These are phyloP conservation scores for Fagopyrum esculentum DNA, from an alignment of 148 eudicot species.

Conservation along the genomic window DNA sequence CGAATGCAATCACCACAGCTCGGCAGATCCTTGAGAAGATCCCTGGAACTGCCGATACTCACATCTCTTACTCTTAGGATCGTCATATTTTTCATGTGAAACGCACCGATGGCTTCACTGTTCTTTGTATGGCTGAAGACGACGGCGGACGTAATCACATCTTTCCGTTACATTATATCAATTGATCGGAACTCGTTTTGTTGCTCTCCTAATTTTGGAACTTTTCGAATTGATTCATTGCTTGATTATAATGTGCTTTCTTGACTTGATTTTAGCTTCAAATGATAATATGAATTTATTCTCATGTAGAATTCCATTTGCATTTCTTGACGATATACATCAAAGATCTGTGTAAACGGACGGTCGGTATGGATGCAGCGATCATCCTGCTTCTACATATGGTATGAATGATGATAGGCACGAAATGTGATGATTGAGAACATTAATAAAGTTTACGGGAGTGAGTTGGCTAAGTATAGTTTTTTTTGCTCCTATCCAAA, in stretches of 20 bases:
- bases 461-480: too few relatives aligned
- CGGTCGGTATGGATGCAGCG: conserved; percentile 82
- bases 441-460: too few relatives aligned
- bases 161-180: background rate
- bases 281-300: too few relatives aligned
- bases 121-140: conserved; percentile 94
- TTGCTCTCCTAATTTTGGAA: background rate
- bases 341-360: conserved; percentile 85
- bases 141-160: conserved; percentile 52
- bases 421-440: too few relatives aligned
- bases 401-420: conserved; percentile 75
- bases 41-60: conserved; percentile 56
- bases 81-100: conserved; percentile 80
- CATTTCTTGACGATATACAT: conserved; percentile 92
- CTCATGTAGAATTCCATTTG: conserved; percentile 85
- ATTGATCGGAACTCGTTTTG: background rate
- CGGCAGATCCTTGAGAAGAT: conserved; percentile 75
- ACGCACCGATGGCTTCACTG: conserved; percentile 84
- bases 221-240: background rate
- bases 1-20: conserved; percentile 77
- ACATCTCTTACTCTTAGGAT: conserved; percentile 86
- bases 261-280: background rate
- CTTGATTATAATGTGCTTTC: background rate
- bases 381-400: conserved; percentile 74
- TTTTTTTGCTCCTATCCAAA: too few relatives aligned